Evolutionary conservation across 1,284 basidiomycete genomes (phyloP).

Genomic region (Gymnopus androsaceus): DNA sequence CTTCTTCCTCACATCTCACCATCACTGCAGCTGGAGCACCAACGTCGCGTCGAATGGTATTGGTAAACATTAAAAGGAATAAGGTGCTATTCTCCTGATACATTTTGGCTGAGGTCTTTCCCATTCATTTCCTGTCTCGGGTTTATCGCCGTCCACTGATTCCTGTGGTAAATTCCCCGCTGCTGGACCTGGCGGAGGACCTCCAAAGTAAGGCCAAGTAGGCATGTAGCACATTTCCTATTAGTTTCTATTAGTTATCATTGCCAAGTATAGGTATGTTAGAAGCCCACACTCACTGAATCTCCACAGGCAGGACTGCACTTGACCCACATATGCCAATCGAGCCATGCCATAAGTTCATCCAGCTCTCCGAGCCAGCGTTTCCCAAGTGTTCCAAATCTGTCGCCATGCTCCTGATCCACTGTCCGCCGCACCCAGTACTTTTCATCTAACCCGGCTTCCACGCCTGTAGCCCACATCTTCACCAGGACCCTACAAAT

Average conservation of each 20-base stretch:
- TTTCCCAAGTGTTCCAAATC: constrained; percentile 15
- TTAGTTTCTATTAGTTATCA: not conserved
- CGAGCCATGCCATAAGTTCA: constrained; percentile 40
- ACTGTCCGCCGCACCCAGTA: constrained; percentile 4
- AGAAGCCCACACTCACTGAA: constrained; percentile 29
- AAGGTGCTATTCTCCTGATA: constrained; percentile 15
- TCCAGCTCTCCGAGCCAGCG: constrained; percentile 30
- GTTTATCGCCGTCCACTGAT: not conserved
- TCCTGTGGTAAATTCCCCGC: constrained; percentile 1
- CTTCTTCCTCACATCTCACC: too few relatives aligned
- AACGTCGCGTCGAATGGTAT: too few relatives aligned
- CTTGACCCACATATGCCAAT: constrained; percentile 41
- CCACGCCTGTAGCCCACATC: constrained; percentile 45
- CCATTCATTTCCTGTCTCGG: constrained; percentile 8
- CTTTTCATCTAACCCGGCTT: constrained; percentile 30
- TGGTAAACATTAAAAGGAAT: constrained; percentile 9
- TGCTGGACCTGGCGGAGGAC: constrained; percentile 15
- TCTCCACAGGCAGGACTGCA: constrained; percentile 36
- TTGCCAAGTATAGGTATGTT: not conserved
- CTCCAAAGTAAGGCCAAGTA: constrained; percentile 19
- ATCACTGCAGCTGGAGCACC: too few relatives aligned
- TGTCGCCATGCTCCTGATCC: not conserved
- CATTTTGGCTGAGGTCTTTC: constrained; percentile 14
- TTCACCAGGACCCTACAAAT: constrained; percentile 47
- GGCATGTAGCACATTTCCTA: constrained; percentile 19